These are phyloP conservation scores for Mucor indicus DNA, from an alignment of 371 early-diverging fungal species.

Conservation along the genomic window DNA sequence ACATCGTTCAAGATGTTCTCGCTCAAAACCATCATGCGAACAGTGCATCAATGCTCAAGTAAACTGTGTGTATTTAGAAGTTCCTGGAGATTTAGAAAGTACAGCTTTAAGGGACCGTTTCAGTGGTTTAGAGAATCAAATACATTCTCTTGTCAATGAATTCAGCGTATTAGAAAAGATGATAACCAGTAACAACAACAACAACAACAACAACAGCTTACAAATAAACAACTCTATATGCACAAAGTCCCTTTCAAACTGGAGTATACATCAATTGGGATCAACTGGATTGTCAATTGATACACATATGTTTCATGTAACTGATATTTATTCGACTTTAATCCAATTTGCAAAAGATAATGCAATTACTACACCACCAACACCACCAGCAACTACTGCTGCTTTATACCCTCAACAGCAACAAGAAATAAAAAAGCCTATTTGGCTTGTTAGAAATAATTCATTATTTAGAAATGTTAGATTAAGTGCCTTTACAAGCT, in stretches of 20 bases:
- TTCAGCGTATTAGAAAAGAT: constrained; percentile 32
- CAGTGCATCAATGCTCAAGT: constrained; percentile 35
- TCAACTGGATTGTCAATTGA: constrained; percentile 29
- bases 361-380: constrained; percentile 5
- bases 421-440: constrained; percentile 11
- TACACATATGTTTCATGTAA: constrained; percentile 36
- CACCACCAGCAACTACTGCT: constrained; percentile 2
- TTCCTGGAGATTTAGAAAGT: constrained; percentile 48
- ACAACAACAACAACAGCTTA: background rate
- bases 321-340: constrained; percentile 35
- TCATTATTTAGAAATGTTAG: constrained; percentile 38
- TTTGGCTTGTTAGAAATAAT: constrained; percentile 37
- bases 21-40: constrained; percentile 38
- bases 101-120: constrained; percentile 47
- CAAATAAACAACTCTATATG: constrained; percentile 5
- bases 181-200: background rate
- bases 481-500: constrained; percentile 41
- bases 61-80: constrained; percentile 35
- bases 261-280: constrained; percentile 23
- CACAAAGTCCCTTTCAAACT: constrained; percentile 15
- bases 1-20: constrained; percentile 46
- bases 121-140: constrained; percentile 41
- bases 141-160: constrained; percentile 34
- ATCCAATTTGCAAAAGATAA: constrained; percentile 46
- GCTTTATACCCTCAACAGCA: constrained; percentile 12